Base-by-base conservation (phyloP, 2,329 filamentous ascomycete species). In the Atkinsonella texensis region DNA sequence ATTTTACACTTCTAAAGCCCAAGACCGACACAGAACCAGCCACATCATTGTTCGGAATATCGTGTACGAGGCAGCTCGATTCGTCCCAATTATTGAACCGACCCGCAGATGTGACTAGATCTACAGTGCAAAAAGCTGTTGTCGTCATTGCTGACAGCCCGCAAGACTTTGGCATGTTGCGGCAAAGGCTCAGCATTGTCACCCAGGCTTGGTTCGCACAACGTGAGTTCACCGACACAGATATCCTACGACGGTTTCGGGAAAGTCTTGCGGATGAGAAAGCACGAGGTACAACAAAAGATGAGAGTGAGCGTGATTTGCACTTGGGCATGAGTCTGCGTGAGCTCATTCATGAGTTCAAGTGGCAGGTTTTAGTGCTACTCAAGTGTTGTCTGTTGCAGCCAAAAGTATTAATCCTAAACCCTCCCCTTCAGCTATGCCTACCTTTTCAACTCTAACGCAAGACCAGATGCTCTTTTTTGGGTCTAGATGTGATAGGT, bases 141-240 rank as follows among this genome's bases (percentile, higher is more conserved):
- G 91, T 98, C 45, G 89, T 95, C 51, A 89, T 98, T 59, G 89
- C 88, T 51, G 88, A 96, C 68, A 89, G 82, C 56, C 93, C 93
- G 9, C 87, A 93, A 63, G 83, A 83, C 62, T 95, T 98, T 67
- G 90, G 89, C 52, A 87, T 93, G 71, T 73, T 98, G 65, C 83
- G 91, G 61, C 88, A 97, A 69, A 85, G 93, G 58, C 72, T 98
- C 56, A 86, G 87, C 47, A 83, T 95, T 33, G 90, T 98, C 15
- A 96, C 91, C 4, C 86, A 84, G 60, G 91, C 91, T 23, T 98
- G 93, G 93, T 98, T 98, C 69, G 87, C 85, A 55, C 93, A 98
- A 74, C 84, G 74, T 54, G 89, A 97, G 65, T 98, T 98, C 63
- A 83, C 85, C 31, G 91, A 97, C 65, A 77, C 85, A 46, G 91